These are phyloP conservation scores for Paraglomus occultum DNA, from an alignment of 192 early-diverging fungal species.

Conservation along the genomic window DNA sequence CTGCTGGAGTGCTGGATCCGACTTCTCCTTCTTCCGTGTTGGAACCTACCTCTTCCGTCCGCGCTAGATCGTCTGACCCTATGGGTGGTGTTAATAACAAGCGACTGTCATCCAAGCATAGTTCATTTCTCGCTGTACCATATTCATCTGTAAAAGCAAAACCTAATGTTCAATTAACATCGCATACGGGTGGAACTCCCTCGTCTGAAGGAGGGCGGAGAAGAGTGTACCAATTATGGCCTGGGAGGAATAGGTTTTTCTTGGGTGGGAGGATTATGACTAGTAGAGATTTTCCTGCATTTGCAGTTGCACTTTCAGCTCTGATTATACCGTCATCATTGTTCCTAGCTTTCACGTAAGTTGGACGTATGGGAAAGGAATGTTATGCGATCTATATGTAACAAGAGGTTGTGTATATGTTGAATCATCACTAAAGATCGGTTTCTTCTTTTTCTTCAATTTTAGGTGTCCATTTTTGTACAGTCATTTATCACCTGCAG, in stretches of 20 bases:
- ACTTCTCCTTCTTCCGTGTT: no score
- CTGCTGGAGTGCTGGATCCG: no score
- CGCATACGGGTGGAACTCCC: no score
- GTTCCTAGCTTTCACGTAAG: conserved; percentile 59
- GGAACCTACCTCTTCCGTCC: no score
- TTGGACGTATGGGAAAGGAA: not conserved
- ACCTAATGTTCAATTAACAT: no score
- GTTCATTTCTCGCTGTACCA: conserved; percentile 11
- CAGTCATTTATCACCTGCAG: conserved; percentile 53
- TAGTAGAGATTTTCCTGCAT: conserved; percentile 60
- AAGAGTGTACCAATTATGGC: conserved; percentile 45
- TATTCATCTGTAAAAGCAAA: not conserved
- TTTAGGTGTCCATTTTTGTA: conserved; percentile 67
- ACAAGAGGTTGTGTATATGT: no score
- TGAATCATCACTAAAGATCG: no score
- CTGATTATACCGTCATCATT: conserved; percentile 57
- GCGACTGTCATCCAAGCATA: not conserved
- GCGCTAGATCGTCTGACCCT: no score
- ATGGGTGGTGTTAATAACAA: no score
- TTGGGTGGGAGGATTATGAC: conserved; percentile 65
- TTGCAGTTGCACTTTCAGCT: conserved; percentile 55
- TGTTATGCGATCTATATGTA: no score
- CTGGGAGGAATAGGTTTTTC: conserved; percentile 59
- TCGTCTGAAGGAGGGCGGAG: not conserved
- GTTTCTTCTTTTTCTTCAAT: not conserved